These are phyloP conservation scores for Acidomyces sp. DNA, from an alignment of 495 filamentous ascomycete species.

Conservation along the genomic window DNA sequence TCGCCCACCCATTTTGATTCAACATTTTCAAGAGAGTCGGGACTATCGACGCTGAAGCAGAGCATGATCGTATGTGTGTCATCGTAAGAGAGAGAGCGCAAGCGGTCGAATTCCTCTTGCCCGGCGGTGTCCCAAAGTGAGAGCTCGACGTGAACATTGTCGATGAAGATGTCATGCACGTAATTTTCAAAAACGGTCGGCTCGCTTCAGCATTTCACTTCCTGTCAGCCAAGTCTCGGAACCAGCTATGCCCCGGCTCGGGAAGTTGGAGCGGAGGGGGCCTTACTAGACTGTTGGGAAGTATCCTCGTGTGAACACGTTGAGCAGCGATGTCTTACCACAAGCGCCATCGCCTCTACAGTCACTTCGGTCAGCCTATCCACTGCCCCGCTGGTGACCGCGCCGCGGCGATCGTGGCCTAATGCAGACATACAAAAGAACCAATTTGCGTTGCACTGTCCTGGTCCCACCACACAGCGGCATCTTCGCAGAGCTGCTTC, in stretches of 20 bases:
- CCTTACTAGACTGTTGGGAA: slow-evolving; percentile 93
- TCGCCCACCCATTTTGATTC: slow-evolving; percentile 96
- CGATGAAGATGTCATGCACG: slow-evolving; percentile 98
- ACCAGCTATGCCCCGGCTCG: no score
- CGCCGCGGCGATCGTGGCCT: neutral
- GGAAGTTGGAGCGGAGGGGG: no score
- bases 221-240: no score
- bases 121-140: slow-evolving; percentile 97
- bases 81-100: slow-evolving; percentile 90
- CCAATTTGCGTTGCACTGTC: slow-evolving; percentile 93
- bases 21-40: slow-evolving; percentile 93
- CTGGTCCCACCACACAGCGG: slow-evolving; percentile 52
- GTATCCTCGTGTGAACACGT: slow-evolving; percentile 97
- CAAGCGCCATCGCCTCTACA: slow-evolving; percentile 87
- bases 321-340: slow-evolving; percentile 92
- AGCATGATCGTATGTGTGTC: slow-evolving; percentile 98
- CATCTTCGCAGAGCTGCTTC: no score
- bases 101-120: slow-evolving; percentile 96
- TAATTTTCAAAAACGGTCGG: slow-evolving; percentile 99
- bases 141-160: slow-evolving; percentile 88
- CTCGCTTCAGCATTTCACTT: slow-evolving; percentile 47
- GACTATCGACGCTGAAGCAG: slow-evolving; percentile 92
- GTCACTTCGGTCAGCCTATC: slow-evolving; percentile 1
- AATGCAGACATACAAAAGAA: slow-evolving; percentile 62
- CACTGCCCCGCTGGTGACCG: neutral